These are phyloP conservation scores for Phlebiopsis flavidoalba DNA, from an alignment of 768 basidiomycete species.

Conservation along the genomic window DNA sequence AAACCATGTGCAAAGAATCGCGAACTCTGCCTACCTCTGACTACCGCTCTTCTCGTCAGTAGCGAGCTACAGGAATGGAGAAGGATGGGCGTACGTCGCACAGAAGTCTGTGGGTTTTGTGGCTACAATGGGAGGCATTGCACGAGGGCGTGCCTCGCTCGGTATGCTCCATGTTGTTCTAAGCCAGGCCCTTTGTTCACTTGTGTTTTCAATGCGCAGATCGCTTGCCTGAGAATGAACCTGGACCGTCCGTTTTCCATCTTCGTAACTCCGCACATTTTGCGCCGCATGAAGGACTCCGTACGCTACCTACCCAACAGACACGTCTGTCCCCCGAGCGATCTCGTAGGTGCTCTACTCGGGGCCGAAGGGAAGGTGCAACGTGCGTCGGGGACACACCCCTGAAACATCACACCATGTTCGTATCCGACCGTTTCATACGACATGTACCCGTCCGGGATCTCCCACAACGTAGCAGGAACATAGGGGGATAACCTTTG, in stretches of 20 bases:
- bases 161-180: constrained; percentile 45
- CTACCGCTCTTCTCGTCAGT: constrained; percentile 57
- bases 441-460: constrained; percentile 94
- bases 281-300: constrained; percentile 90
- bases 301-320: constrained; percentile 78
- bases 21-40: constrained; percentile 24
- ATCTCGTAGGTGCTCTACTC: constrained; percentile 61
- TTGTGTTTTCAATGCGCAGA: constrained; percentile 52
- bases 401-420: constrained; percentile 67
- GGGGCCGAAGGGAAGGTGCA: constrained; percentile 14
- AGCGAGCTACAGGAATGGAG: constrained; percentile 72
- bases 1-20: constrained; percentile 6
- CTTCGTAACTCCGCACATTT: constrained; percentile 99
- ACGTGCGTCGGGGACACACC: constrained; percentile 30
- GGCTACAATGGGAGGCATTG: constrained; percentile 96
- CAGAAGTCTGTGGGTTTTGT: constrained; percentile 82
- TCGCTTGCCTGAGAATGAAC: constrained; percentile 80
- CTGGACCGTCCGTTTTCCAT: constrained; percentile 87
- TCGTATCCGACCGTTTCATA: constrained; percentile 69
- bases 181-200: not conserved
- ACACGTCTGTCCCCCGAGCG: constrained; percentile 73
- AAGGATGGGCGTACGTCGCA: constrained; percentile 46
- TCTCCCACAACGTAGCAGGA: constrained; percentile 65
- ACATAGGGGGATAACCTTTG: constrained; percentile 86
- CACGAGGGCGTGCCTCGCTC: constrained; percentile 88